Conservation (phyloP, 257 asterid species). For the Linderniella brevidens region DNA sequence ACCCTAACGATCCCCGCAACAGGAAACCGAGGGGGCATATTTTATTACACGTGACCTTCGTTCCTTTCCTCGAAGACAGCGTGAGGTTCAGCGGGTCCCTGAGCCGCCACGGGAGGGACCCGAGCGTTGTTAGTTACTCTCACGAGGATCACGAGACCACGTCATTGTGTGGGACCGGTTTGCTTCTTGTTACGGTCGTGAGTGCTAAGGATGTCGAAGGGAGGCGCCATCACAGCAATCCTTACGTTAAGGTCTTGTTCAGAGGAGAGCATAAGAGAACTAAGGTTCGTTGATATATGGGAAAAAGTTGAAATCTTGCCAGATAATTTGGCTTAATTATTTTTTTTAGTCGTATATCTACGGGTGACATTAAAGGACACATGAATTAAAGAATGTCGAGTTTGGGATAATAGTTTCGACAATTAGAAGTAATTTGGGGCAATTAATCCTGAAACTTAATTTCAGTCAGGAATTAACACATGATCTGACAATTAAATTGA, state of each 20-base stretch:
- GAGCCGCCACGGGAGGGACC: conserved; percentile 9
- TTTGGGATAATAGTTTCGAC: too few species aligned
- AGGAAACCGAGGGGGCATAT: conserved; percentile 43
- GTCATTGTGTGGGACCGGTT: conserved; percentile 39
- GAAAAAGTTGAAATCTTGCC: neutral
- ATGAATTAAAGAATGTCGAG: too few species aligned
- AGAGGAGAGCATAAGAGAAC: conserved; percentile 55
- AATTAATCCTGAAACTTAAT: too few species aligned
- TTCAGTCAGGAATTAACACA: too few species aligned
- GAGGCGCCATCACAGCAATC: conserved; percentile 30
- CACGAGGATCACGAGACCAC: conserved; percentile 13
- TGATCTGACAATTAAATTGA: too few species aligned
- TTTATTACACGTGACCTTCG: conserved; percentile 29
- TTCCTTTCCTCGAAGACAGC: conserved; percentile 63
- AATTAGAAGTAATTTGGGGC: too few species aligned
- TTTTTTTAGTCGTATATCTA: too few species aligned
- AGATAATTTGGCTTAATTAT: too few species aligned
- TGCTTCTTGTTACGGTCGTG: conserved; percentile 38
- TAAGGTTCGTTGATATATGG: conserved; percentile 21
- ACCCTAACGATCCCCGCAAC: conserved; percentile 38
- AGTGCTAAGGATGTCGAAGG: conserved; percentile 63
- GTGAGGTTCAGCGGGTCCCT: conserved; percentile 16
- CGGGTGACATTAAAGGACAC: too few species aligned
- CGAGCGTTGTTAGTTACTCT: conserved; percentile 7
- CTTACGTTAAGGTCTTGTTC: conserved; percentile 37